Base-by-base conservation (phyloP, 352 stramenopile genomes). In the Pythium chondricola region DNA sequence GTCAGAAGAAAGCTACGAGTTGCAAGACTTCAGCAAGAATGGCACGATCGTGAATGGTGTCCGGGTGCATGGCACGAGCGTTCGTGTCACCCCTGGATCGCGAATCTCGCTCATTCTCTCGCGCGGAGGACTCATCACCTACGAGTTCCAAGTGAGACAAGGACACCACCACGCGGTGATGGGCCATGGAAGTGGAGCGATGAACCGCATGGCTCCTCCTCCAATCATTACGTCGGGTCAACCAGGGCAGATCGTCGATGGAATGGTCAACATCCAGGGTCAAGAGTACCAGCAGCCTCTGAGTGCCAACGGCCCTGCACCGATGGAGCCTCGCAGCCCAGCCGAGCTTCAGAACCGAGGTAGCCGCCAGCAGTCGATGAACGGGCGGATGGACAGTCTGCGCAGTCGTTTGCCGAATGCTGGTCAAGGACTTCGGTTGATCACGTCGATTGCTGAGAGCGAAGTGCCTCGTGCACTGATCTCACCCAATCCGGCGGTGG, bases 1-100 rank as follows among this genome's bases (percentile, higher is more conserved):
- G 13, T 26, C 46, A 0, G 77, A 89, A 42, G 76, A 89, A 18
- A 79, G 71, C 30, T 93, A 69, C 37, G 83, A 95, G 48, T 63
- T 95, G 16, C 81, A 93, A 59, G 83, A 95, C 25, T 93, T 93
- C 43, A 93, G 81, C 52, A 95, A 95, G 53, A 95, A 95, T 37
- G 83, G 83, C 2, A 95, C 81, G 0, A 93, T 95, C 21, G 83
- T 95, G 2, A 91, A 95, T 36, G 83, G 83, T n/a, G 80, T 93
- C 8, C 71, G 83, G 4, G 71, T 95, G 10, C 83, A 95, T 48
- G 82, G 82, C 27, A 85, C 81, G 0, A 90, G 69, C 37, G 69
- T 88, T 26, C 74, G 72, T 3, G 66, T 95, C 9, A 77, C 67
- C 0, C 60, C 81, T 1, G 82, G 83, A 2, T 84, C 83, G 17